phyloP scores from a whole-genome alignment of 2,329 filamentous ascomycete species.

The Ophiostoma quercus region DNA sequence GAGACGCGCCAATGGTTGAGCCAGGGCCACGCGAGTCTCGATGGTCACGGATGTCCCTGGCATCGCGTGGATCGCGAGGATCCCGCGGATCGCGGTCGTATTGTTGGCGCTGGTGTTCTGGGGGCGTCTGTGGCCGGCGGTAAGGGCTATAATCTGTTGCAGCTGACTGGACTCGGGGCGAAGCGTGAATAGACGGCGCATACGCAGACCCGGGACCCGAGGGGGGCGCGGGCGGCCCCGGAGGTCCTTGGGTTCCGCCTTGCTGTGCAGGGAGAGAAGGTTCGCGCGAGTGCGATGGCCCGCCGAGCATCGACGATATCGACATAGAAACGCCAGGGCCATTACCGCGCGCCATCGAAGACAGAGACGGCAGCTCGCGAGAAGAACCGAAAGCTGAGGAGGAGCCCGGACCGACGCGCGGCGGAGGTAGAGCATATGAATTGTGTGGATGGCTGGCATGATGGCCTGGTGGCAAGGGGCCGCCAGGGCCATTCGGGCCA shows the following conservation, averaged over 20 bases:
- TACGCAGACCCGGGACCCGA: conserved; percentile 41
- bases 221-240: conserved; percentile 29
- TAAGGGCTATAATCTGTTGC: conserved; percentile 57
- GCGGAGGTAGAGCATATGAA: conserved; percentile 44
- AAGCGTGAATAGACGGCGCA: conserved; percentile 48
- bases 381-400: conserved; percentile 42
- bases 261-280: conserved; percentile 34
- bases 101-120: conserved; percentile 60
- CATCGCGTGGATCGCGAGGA: not conserved
- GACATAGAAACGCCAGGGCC: conserved; percentile 54
- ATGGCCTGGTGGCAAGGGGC: conserved; percentile 22
- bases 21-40: conserved; percentile 42
- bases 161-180: conserved; percentile 51
- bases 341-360: conserved; percentile 45
- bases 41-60: conserved; percentile 39
- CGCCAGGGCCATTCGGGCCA: conserved; percentile 14
- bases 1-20: conserved; percentile 37
- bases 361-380: conserved; percentile 51
- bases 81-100: conserved; percentile 36
- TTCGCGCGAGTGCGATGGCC: conserved; percentile 39
- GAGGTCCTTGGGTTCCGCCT: conserved; percentile 36
- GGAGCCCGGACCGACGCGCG: conserved; percentile 41
- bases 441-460: conserved; percentile 31
- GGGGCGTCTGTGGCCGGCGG: conserved; percentile 61
- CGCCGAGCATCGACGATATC: conserved; percentile 56